Evolutionary conservation across 2,329 filamentous ascomycete genomes (phyloP), one percentile per base, ranked within the genome.

Genomic region (Chalaropsis thielavioides): DNA sequence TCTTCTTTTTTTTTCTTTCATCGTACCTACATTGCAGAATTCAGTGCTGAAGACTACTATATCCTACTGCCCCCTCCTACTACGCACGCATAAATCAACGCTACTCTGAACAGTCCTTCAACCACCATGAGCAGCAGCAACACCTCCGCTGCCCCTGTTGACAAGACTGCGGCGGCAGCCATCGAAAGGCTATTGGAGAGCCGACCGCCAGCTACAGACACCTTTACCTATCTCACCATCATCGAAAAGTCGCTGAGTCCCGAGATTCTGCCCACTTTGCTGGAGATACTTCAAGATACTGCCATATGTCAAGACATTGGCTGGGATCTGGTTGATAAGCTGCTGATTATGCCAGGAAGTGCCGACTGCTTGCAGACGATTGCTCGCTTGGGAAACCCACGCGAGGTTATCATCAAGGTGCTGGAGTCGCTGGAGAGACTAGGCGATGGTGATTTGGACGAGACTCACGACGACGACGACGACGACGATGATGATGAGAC

Each of bases 361-460:
- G 84, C 88, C 69, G 74, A 79, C 59, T 91, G 89, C 71, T 78
- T 92, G 17, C 82, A 87, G 72, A 88, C 86, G 38, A 85, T 92
- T 63, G 89, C 89, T 40, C 82, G 85, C 27, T 79, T 90, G 46
- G 89, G 89, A 62, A 94, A 92, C 72, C 89, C 89, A 0, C 80
- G 89, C 62, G 89, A 94, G 74, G 87, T 91, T 58, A 87, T 92
- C 67, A 78, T 94, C 70, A 92, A 92, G 72, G 84, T 90, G 38
- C 85, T 89, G 31, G 88, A 92, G 72, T 82, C 83, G 15, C 77
- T 94, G 67, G 83, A 87, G 62, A 79, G 82, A 59, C 73, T 75
- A 4, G 72, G 74, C 54, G 71, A 72, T 44, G 75, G 78, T n/a
- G 75, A 79, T 31, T 24, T 38, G 10, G 7, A 31, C 5, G 54